Base-by-base conservation (phyloP, 2,329 filamentous ascomycete genomes). In the Fusarium phyllophilum region DNA sequence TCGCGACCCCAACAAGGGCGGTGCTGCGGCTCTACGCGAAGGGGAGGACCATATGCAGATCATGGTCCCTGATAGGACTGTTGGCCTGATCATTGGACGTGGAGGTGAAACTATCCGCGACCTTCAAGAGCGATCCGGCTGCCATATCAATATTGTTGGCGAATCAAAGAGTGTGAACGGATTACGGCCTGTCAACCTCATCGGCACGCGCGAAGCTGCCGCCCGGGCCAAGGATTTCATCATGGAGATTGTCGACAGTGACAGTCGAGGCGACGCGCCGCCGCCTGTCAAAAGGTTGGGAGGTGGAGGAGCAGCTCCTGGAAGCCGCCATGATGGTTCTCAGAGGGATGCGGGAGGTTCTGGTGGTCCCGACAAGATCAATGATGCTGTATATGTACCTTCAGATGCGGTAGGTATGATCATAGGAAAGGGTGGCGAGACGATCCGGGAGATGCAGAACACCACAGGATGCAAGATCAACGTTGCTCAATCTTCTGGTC, bases 341-440 rank as follows among this genome's bases (percentile, higher is more conserved):
- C 66, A 77, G 18, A 79, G 83, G 38, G 82, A 83, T 57, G 82
- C 82, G 76, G 83, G 82, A 68, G 83, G 82, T 38, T 81, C 82
- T 41, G 81, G 79, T 67, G 85, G 85, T 26, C 84, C 81, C 31
- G 92, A 93, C 75, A 96, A 95, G 85, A 88, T 93, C 78, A 95
- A 92, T 78, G 94, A 97, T 79, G 91, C 90, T 45, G 94, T 97
- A 72, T 91, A 90, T 75, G 94, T 97, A 15, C 95, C 95, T 18
- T 96, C 94, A 29, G 95, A 97, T 81, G 93, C 95, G 11, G 95
- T 97, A 62, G 95, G 95, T 69, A 97, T 97, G 95, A 97, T 97
- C 74, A 97, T 97, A 70, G 95, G 95, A 74, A 97, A 97, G 86
- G 93, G 94, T 64, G 95, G 95, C 74, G 95, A 97, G 84, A 97